These are phyloP conservation scores for Maudiozyma humilis DNA, from an alignment of 1,139 yeast genomes.

Conservation along the genomic window DNA sequence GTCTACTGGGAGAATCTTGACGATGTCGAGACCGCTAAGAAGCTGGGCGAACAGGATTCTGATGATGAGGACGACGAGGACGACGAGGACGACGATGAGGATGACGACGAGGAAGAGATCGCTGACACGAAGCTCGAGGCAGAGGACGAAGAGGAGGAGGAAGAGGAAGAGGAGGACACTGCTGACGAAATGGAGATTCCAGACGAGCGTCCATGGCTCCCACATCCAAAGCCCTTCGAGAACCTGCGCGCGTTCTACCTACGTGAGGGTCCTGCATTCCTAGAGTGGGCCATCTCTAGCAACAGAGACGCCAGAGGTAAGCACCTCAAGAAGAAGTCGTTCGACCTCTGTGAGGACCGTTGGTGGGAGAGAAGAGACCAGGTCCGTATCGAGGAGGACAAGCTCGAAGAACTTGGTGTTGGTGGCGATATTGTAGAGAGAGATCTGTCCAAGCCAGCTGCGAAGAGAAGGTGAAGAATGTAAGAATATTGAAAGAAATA, in stretches of 20 bases:
- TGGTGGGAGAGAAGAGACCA: slow-evolving; percentile 99
- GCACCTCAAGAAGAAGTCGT: slow-evolving; percentile 78
- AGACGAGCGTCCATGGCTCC: slow-evolving; percentile 92
- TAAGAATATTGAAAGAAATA: no score
- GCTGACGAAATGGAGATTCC: slow-evolving; percentile 59
- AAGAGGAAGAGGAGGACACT: slow-evolving; percentile 51
- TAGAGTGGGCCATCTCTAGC: slow-evolving; percentile 87
- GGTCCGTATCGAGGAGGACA: slow-evolving; percentile 79
- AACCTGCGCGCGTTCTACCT: slow-evolving; percentile 71
- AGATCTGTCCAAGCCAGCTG: slow-evolving; percentile 42
- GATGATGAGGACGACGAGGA: slow-evolving; percentile 62
- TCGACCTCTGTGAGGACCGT: slow-evolving; percentile 85
- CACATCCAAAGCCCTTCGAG: slow-evolving; percentile 96
- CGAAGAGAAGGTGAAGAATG: slow-evolving; percentile 33
- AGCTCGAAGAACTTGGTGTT: slow-evolving; percentile 82
- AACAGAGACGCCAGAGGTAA: slow-evolving; percentile 86
- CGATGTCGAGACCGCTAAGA: slow-evolving; percentile 51
- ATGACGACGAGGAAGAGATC: slow-evolving; percentile 44
- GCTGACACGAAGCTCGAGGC: slow-evolving; percentile 42
- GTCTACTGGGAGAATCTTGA: slow-evolving; percentile 82
- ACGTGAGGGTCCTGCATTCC: slow-evolving; percentile 77
- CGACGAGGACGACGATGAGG: slow-evolving; percentile 47
- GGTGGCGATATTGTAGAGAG: slow-evolving; percentile 84
- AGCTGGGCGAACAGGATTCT: slow-evolving; percentile 47
- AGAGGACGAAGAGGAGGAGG: slow-evolving; percentile 49